phyloP scores from a whole-genome alignment of 345 rosid species.

The Lumnitzera racemosa region DNA sequence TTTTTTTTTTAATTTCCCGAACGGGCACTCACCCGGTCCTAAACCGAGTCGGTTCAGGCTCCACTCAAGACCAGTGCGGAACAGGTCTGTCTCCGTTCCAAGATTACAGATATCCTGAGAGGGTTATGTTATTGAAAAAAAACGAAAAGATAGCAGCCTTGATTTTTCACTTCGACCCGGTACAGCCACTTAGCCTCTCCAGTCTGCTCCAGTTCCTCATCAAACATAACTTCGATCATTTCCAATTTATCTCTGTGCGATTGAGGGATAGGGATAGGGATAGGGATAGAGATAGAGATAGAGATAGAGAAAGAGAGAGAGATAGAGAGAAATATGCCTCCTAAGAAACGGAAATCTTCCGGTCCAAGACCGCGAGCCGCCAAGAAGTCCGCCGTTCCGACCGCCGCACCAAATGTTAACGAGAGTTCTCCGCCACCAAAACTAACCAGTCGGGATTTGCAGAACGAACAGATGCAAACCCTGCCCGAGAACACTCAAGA shows the following conservation, averaged over 20 bases:
- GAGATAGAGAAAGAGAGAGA: not conserved
- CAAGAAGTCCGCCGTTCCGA: too few relatives aligned
- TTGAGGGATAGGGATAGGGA: not conserved
- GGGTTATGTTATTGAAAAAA: too few relatives aligned
- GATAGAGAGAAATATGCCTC: not conserved
- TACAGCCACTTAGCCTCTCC: constrained; percentile 7
- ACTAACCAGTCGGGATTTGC: not conserved
- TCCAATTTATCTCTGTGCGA: not conserved
- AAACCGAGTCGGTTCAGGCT: too few relatives aligned
- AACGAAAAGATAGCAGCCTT: too few relatives aligned
- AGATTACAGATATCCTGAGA: too few relatives aligned
- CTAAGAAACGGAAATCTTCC: not conserved
- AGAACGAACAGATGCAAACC: not conserved
- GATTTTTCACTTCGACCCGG: not conserved
- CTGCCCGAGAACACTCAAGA: not conserved
- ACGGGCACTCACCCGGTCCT: too few relatives aligned
- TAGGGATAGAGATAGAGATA: not conserved
- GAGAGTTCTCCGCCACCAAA: not conserved
- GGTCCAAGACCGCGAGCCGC: not conserved
- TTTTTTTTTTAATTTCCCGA: too few relatives aligned
- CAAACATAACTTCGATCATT: constrained; percentile 1
- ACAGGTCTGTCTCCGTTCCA: too few relatives aligned
- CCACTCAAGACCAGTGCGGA: too few relatives aligned
- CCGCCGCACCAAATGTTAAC: constrained; percentile 1
- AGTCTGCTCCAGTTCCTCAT: constrained; percentile 5